These are phyloP conservation scores for Hordeum pubiflorum DNA, from an alignment of 202 grass and related monocot species.

Conservation along the genomic window DNA sequence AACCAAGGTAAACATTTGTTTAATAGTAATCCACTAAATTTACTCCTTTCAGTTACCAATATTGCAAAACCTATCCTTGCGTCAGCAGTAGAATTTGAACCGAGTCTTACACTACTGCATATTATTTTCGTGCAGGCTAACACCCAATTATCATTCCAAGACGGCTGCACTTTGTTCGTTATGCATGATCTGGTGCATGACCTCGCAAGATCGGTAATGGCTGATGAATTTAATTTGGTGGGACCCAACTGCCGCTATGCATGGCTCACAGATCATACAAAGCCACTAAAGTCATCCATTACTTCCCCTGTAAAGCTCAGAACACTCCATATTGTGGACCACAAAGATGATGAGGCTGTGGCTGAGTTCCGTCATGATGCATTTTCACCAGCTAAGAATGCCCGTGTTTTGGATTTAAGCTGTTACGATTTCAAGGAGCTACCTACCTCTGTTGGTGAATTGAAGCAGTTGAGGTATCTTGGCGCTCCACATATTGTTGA, in stretches of 20 bases:
- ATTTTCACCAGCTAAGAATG: neutral
- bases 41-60: neutral
- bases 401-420: constrained; percentile 2
- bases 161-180: too few species aligned
- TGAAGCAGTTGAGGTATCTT: constrained; percentile 21
- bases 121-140: neutral
- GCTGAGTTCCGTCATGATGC: neutral
- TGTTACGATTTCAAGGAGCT: neutral
- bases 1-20: too few species aligned
- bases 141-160: too few species aligned
- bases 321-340: neutral
- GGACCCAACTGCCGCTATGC: neutral
- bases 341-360: too few species aligned
- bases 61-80: neutral
- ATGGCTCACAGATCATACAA: neutral
- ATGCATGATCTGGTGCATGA: too few species aligned
- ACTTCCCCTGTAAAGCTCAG: neutral
- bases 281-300: neutral
- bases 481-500: neutral
- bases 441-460: neutral
- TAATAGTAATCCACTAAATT: neutral
- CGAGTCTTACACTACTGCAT: neutral
- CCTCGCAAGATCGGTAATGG: too few species aligned
- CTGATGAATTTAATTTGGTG: neutral
- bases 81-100: too few species aligned